Percentiles rank a stretch among this genome's conserved stretches.
Conservation (phyloP, 495 filamentous ascomycete species). For the Hypoxylon intermedium region DNA sequence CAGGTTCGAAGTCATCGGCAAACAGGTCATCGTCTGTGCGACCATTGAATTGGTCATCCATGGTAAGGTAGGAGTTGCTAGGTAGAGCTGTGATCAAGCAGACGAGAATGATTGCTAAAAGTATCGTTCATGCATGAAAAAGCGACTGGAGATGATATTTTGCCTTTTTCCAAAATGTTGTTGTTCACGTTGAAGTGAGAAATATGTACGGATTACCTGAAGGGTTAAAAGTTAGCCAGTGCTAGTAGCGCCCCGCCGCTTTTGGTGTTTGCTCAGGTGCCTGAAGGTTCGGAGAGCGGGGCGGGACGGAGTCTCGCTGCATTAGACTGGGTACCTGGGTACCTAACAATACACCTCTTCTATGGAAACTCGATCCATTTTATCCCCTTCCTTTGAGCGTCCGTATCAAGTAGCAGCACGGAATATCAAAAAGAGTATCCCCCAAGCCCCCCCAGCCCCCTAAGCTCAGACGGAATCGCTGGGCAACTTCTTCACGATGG, state of each 20-base stretch:
- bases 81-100: background rate
- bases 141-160: background rate
- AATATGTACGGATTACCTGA: background rate
- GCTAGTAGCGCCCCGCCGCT: slow-evolving; percentile 15
- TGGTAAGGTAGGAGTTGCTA: slow-evolving; percentile 13
- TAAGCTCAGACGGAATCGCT: too few species aligned
- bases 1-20: slow-evolving; percentile 58
- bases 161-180: background rate
- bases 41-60: slow-evolving; percentile 59
- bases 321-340: too few species aligned
- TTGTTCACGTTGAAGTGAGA: background rate
- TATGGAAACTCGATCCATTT: too few species aligned
- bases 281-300: slow-evolving; percentile 14
- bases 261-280: slow-evolving; percentile 12
- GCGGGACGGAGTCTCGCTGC: too few species aligned
- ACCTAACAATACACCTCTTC: too few species aligned
- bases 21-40: slow-evolving; percentile 61
- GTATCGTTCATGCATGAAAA: background rate
- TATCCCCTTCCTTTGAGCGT: too few species aligned
- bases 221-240: slow-evolving; percentile 3
- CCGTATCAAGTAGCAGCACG: too few species aligned
- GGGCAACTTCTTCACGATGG: slow-evolving; percentile 36
- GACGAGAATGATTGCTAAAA: background rate
- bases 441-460: background rate
- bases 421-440: background rate